Base-by-base conservation (phyloP, 2,329 filamentous ascomycete species). In the Coccinonectria pachysandricola region DNA sequence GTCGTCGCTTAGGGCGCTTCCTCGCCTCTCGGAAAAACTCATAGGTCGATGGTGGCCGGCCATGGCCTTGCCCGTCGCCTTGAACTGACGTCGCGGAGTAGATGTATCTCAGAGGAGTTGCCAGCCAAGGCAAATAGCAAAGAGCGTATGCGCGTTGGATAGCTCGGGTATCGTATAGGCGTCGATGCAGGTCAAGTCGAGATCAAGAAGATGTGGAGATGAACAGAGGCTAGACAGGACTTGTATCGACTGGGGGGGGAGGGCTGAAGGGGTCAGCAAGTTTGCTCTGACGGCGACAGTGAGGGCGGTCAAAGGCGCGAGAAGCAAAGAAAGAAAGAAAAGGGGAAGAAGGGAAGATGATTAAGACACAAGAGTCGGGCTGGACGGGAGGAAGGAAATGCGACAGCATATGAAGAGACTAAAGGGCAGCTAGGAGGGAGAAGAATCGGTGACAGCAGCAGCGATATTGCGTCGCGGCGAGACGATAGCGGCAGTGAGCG, bases 11-110 rank as follows among this genome's bases (percentile, higher is more conserved):
- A 71, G 60, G 31, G 64, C 54, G 42, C 70, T 76, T 33, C 70
- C 70, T 52, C 73, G 62, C 45, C 73, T 59, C 46, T 73, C 71
- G 7, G 72, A 74, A 42, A 78, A 69, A 52, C 72, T 72, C 38
- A 71, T 55, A 18, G 71, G 65, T 45, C 61, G 60, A 27, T 51
- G 50, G 32, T 52, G 54, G 40, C 49, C 48, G 37, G 48, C 53
- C 53, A 56, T 56, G 46, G 28, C 42, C 39, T 32, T 31, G 31
- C 33, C 36, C 26, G 30, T 42, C 27, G 29, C 32, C 35, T 31
- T 26, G 22, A 34, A 27, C 25, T 32, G 28, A 12, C 21, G 23
- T 28, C 23, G 32, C 15, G n/a, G n/a, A n/a, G n/a, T n/a, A n/a
- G n/a, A n/a, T n/a, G n/a, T n/a, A n/a, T n/a, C n/a, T n/a, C n/a